These are phyloP conservation scores for Euphrasia confusa DNA, from an alignment of 257 asterid genomes.

Conservation along the genomic window DNA sequence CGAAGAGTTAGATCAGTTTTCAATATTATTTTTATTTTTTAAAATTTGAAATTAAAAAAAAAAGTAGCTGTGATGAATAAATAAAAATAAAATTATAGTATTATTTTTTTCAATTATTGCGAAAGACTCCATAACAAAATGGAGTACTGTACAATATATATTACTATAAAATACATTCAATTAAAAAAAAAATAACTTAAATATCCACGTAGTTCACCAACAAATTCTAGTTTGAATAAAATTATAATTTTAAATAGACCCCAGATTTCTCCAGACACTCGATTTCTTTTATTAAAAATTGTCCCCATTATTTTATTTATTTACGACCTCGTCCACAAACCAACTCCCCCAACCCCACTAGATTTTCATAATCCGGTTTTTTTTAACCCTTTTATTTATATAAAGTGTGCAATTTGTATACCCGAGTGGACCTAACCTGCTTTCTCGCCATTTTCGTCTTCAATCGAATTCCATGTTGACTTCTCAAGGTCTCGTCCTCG, in stretches of 20 bases:
- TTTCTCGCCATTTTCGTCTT: slow-evolving; percentile 7
- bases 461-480: slow-evolving; percentile 31
- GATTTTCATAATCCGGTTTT: not conserved
- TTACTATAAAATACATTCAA: no score
- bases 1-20: no score
- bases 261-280: slow-evolving; percentile 21
- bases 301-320: not conserved
- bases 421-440: not conserved
- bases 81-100: no score
- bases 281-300: not conserved
- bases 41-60: no score
- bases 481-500: slow-evolving; percentile 60
- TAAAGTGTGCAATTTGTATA: not conserved
- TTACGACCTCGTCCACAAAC: slow-evolving; percentile 14
- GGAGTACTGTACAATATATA: no score
- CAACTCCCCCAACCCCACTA: slow-evolving; percentile 21
- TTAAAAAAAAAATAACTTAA: no score
- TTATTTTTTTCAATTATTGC: no score
- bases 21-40: no score
- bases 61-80: no score
- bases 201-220: no score
- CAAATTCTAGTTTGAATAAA: not conserved
- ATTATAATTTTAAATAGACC: not conserved
- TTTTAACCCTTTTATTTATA: not conserved
- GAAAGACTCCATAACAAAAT: no score